A percentile compares a stretch with the other conserved stretches of the same genome.
phyloP scores from a whole-genome alignment of 2,329 filamentous ascomycete genomes.

The Pyricularia sp. region DNA sequence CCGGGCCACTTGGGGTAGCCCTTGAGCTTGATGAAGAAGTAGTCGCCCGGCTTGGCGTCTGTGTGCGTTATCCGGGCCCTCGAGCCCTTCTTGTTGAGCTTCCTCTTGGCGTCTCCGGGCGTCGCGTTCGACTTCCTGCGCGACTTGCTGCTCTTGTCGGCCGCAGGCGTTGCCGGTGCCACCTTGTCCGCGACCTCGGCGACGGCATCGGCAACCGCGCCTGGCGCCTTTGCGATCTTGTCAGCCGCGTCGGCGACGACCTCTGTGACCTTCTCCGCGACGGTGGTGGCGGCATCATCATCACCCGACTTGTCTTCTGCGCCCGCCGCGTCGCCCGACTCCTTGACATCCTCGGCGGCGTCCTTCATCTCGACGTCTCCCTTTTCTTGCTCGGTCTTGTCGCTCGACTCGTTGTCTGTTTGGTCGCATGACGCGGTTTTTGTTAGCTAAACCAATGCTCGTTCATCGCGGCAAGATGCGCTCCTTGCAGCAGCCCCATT shows the following conservation, averaged over 20 bases:
- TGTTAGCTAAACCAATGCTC: not conserved
- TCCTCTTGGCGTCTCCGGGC: conserved; percentile 62
- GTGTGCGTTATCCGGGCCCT: conserved; percentile 61
- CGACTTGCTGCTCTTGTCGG: conserved; percentile 36
- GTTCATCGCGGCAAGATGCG: not conserved
- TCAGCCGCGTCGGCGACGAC: conserved; percentile 14
- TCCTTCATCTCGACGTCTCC: conserved; percentile 57
- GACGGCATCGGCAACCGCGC: conserved; percentile 18
- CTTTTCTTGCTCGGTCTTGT: conserved; percentile 18
- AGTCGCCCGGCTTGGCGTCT: conserved; percentile 81
- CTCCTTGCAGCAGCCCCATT: not conserved
- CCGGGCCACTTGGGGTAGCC: conserved; percentile 92
- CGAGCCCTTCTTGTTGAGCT: conserved; percentile 78
- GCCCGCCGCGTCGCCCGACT: conserved; percentile 15
- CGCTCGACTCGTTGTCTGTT: conserved; percentile 15
- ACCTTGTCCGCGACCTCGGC: conserved; percentile 19
- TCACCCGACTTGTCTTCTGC: conserved; percentile 14
- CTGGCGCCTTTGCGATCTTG: conserved; percentile 14
- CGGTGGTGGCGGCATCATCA: conserved; percentile 2
- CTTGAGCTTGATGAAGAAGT: conserved; percentile 89
- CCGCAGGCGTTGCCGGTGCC: conserved; percentile 19
- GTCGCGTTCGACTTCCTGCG: conserved; percentile 67
- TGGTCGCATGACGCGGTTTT: not conserved
- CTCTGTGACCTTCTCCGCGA: conserved; percentile 7
- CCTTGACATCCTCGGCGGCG: conserved; percentile 23